Evolutionary conservation across 148 eudicot genomes (phyloP).

Genomic region (Polygonum aviculare): DNA sequence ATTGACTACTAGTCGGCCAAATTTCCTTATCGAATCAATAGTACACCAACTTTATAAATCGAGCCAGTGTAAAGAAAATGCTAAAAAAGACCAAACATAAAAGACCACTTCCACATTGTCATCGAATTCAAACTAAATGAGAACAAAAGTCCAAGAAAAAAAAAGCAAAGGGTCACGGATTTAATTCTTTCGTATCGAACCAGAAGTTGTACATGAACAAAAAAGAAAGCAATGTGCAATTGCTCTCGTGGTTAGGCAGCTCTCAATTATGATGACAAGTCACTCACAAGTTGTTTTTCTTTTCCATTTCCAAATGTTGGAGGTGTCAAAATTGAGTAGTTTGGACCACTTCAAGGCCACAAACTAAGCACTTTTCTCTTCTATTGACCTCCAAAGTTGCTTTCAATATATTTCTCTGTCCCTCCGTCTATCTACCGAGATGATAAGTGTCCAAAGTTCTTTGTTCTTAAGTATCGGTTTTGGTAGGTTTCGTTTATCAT

Average conservation of each 20-base stretch:
- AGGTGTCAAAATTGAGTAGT: conserved; percentile 1
- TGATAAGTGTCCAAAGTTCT: not conserved
- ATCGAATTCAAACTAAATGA: not conserved
- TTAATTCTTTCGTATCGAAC: not conserved
- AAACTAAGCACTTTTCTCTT: not conserved
- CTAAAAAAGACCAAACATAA: not conserved
- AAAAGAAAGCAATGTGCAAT: not conserved
- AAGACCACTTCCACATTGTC: not conserved
- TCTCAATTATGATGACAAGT: conserved; percentile 1
- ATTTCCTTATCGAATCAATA: not conserved
- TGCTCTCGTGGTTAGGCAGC: conserved; percentile 2
- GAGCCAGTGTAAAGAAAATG: not conserved
- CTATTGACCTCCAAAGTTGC: conserved; percentile 1
- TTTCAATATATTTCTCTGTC: not conserved
- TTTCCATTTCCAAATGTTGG: not conserved
- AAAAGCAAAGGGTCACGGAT: not conserved
- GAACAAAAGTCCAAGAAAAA: not conserved
- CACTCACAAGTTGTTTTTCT: not conserved
- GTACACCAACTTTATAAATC: not conserved
- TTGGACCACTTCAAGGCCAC: not conserved
- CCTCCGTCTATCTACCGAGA: not conserved
- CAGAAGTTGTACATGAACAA: not conserved
- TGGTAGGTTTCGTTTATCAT: too few species aligned
- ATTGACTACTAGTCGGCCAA: not conserved
- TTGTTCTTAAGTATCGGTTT: not conserved